Conservation (phyloP, 176 grass and related monocot genomes). For the Juncus effusus region DNA sequence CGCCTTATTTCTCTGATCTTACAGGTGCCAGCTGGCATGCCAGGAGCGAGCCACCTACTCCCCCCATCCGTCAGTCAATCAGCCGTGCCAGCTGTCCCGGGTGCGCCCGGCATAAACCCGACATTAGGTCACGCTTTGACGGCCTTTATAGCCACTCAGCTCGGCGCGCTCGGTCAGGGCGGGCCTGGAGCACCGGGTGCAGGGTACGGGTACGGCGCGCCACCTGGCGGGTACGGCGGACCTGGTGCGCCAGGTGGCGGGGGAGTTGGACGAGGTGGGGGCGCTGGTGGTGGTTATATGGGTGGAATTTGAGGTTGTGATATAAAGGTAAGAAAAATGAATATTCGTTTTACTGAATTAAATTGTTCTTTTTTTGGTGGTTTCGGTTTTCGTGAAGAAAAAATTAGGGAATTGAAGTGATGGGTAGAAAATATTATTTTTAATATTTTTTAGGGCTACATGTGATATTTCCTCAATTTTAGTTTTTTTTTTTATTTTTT, state of each 20-base stretch:
- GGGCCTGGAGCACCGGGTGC: constrained; percentile 46
- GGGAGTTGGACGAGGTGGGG: constrained; percentile 71
- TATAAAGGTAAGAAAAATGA: constrained; percentile 23
- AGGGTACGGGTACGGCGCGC: constrained; percentile 23
- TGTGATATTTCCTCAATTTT: too few relatives aligned
- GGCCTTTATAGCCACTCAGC: constrained; percentile 67
- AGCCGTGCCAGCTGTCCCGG: constrained; percentile 42
- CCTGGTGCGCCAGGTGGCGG: constrained; percentile 52
- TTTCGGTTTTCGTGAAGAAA: not conserved
- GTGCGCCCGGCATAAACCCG: constrained; percentile 63
- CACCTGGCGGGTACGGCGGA: constrained; percentile 48
- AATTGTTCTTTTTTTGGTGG: not conserved
- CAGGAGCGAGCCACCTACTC: constrained; percentile 52
- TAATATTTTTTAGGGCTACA: too few relatives aligned
- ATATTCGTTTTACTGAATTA: not conserved
- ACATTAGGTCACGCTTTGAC: constrained; percentile 82
- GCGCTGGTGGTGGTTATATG: constrained; percentile 50
- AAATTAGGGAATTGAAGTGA: too few relatives aligned
- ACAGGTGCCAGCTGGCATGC: constrained; percentile 41
- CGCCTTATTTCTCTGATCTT: not conserved
- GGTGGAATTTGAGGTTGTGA: constrained; percentile 74
- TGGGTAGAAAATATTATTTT: too few relatives aligned
- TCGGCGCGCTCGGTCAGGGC: constrained; percentile 51
- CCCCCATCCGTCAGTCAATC: constrained; percentile 44
- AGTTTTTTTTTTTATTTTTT: too few relatives aligned